These are phyloP conservation scores for Pseudocercospora fuligena DNA, from an alignment of 2,329 filamentous ascomycete species.

Conservation along the genomic window DNA sequence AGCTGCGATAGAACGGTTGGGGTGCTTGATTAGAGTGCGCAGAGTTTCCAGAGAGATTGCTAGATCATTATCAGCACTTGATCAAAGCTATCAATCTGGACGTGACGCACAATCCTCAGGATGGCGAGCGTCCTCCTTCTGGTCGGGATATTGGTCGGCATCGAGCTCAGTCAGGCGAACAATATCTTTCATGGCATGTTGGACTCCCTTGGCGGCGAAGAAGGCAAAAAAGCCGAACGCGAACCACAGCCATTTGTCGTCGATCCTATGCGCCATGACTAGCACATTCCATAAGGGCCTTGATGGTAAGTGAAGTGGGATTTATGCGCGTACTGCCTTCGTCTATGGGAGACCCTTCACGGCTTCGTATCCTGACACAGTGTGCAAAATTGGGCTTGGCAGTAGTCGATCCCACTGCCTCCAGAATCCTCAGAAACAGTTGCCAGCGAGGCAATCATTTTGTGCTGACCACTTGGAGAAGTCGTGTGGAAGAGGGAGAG, in stretches of 20 bases:
- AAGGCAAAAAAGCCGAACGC: slow-evolving; percentile 61
- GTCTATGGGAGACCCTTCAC: too few species aligned
- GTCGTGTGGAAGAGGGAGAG: background rate
- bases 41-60: slow-evolving; percentile 50
- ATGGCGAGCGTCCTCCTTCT: slow-evolving; percentile 70
- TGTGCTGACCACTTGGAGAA: background rate
- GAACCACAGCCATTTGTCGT: slow-evolving; percentile 54
- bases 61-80: slow-evolving; percentile 18
- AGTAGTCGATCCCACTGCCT: background rate
- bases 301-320: background rate
- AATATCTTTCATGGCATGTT: slow-evolving; percentile 62
- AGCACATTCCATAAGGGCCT: background rate
- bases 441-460: background rate
- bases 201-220: slow-evolving; percentile 62
- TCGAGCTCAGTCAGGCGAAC: slow-evolving; percentile 68
- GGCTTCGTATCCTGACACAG: background rate
- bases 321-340: too few species aligned
- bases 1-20: slow-evolving; percentile 51
- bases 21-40: slow-evolving; percentile 45
- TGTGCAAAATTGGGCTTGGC: background rate
- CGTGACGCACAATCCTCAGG: slow-evolving; percentile 31
- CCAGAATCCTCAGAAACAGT: background rate
- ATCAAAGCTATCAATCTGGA: background rate
- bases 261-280: slow-evolving; percentile 21
- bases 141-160: slow-evolving; percentile 73